These are phyloP conservation scores for Onygenales sp. DNA, from an alignment of 2,329 filamentous ascomycete genomes.

Conservation along the genomic window DNA sequence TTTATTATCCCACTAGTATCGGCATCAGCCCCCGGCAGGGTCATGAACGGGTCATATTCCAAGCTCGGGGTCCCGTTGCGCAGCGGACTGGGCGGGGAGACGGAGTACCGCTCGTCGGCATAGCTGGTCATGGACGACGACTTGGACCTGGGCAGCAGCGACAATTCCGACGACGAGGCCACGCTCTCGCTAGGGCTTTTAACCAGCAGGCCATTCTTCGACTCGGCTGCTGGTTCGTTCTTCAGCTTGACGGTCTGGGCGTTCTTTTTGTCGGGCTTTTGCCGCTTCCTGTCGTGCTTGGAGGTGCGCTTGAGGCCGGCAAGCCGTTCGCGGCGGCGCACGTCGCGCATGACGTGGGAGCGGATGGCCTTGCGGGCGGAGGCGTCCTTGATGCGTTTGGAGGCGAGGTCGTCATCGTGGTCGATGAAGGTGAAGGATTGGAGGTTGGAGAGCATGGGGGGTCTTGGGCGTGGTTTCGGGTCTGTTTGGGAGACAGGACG, in stretches of 20 bases:
- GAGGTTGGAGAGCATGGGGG: constrained; percentile 16
- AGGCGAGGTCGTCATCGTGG: constrained; percentile 29
- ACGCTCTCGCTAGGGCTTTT: neutral
- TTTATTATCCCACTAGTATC: constrained; percentile 17
- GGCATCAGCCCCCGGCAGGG: constrained; percentile 20
- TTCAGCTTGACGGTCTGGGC: neutral
- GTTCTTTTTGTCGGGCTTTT: neutral
- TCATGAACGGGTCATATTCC: constrained; percentile 26
- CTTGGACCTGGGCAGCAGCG: neutral
- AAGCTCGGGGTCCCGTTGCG: constrained; percentile 14
- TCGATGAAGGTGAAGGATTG: constrained; percentile 33
- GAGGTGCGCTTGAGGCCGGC: constrained; percentile 28
- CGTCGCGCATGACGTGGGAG: constrained; percentile 36
- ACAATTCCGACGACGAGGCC: neutral
- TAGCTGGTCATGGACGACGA: neutral
- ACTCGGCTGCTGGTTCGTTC: neutral
- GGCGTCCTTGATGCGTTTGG: constrained; percentile 29
- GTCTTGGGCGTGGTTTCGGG: constrained; percentile 9
- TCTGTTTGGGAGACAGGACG: constrained; percentile 1
- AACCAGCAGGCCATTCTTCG: neutral
- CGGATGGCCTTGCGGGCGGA: constrained; percentile 31
- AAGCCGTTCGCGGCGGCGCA: constrained; percentile 30
- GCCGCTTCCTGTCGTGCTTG: constrained; percentile 15
- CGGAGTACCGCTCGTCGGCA: neutral
- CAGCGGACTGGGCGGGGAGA: neutral